phyloP scores from a whole-genome alignment of 2,329 filamentous ascomycete genomes.

The Pseudocercospora musae region DNA sequence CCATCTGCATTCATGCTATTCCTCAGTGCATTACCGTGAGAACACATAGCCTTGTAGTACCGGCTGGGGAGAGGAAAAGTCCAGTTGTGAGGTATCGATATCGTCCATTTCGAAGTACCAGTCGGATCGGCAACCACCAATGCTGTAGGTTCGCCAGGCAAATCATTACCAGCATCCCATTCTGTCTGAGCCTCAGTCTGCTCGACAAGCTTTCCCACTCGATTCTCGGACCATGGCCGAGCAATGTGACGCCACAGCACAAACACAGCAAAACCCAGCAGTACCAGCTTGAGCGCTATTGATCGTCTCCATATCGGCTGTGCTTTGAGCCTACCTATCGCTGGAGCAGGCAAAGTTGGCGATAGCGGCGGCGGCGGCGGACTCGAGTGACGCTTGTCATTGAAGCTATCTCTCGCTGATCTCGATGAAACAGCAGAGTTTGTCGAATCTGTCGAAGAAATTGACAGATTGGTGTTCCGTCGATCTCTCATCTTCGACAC shows the following conservation, averaged over 20 bases:
- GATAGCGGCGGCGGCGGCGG: constrained; percentile 25
- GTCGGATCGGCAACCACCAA: constrained; percentile 64
- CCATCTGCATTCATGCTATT: constrained; percentile 28
- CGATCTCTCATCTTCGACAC: constrained; percentile 42
- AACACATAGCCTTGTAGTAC: constrained; percentile 68
- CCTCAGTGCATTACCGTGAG: constrained; percentile 48
- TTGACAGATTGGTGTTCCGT: constrained; percentile 47
- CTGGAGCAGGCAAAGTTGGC: constrained; percentile 23
- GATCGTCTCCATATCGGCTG: constrained; percentile 14
- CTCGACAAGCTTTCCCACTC: constrained; percentile 28
- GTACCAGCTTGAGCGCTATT: constrained; percentile 13
- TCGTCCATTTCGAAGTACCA: constrained; percentile 71
- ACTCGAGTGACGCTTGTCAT: constrained; percentile 47
- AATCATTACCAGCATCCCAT: constrained; percentile 61
- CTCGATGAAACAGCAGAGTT: constrained; percentile 67
- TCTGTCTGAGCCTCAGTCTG: constrained; percentile 50
- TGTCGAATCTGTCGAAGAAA: constrained; percentile 61
- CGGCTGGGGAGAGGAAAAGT: constrained; percentile 64
- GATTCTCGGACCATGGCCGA: constrained; percentile 21
- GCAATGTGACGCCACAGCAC: constrained; percentile 20
- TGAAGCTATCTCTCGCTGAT: constrained; percentile 62
- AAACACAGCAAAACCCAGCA: constrained; percentile 16
- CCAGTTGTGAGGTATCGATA: constrained; percentile 67
- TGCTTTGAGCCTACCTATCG: constrained; percentile 21
- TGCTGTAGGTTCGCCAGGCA: constrained; percentile 71